These are phyloP conservation scores for Bertia moriformis DNA, from an alignment of 2,329 filamentous ascomycete species.

Conservation along the genomic window DNA sequence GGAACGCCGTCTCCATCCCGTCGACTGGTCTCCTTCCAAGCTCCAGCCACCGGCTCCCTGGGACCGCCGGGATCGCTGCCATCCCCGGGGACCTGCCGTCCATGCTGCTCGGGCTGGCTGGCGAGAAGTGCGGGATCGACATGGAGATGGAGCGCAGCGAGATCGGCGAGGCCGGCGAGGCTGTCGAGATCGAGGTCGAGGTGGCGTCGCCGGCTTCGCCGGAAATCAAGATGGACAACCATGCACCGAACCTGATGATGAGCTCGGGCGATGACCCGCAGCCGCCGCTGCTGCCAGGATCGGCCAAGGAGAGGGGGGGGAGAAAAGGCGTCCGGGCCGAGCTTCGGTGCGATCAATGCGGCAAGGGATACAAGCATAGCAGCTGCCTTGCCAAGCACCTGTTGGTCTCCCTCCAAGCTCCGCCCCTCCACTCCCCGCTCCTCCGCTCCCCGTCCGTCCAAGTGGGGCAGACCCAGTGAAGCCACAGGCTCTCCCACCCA, in stretches of 20 bases:
- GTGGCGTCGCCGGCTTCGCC: conserved; percentile 30
- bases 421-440: conserved; percentile 22
- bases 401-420: conserved; percentile 62
- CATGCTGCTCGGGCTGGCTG: background rate
- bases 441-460: too few relatives aligned
- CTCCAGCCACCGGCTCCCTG: conserved; percentile 47
- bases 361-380: conserved; percentile 99
- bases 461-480: too few relatives aligned
- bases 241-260: too few relatives aligned
- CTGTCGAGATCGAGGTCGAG: conserved; percentile 25
- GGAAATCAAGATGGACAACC: too few relatives aligned
- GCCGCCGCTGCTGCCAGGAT: conserved; percentile 86
- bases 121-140: conserved; percentile 33
- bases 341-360: conserved; percentile 91
- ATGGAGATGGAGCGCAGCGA: conserved; percentile 59
- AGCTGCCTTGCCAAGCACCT: conserved; percentile 99
- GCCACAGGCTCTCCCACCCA: conserved; percentile 6
- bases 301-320: conserved; percentile 56
- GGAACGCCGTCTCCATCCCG: conserved; percentile 49
- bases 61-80: conserved; percentile 52
- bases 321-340: conserved; percentile 70
- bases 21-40: too few relatives aligned
- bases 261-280: background rate
- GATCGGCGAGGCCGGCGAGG: conserved; percentile 39
- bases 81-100: conserved; percentile 11